A percentile compares a stretch with the other conserved stretches of the same genome.
Evolutionary conservation across 1,284 basidiomycete genomes (phyloP).

Genomic region (Marasmius sp.): DNA sequence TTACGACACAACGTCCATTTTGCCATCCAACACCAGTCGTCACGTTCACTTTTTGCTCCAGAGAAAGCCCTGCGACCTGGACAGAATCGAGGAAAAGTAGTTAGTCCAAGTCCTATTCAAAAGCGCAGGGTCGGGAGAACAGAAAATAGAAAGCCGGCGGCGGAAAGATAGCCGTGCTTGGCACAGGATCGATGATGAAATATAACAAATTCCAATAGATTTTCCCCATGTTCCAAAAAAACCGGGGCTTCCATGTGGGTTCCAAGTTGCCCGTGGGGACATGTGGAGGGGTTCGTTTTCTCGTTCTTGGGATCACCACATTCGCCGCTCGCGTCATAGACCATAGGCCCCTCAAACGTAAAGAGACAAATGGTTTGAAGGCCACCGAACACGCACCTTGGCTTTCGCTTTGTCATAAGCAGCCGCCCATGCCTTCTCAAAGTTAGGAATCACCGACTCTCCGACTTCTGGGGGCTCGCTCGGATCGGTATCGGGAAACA

Average conservation of each 20-base stretch:
- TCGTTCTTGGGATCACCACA: background rate
- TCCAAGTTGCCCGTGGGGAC: background rate
- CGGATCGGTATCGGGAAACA: slow-evolving; percentile 14
- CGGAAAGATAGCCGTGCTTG: background rate
- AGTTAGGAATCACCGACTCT: slow-evolving; percentile 11
- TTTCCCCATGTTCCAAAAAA: too few relatives aligned
- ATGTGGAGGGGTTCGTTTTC: background rate
- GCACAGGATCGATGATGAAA: too few relatives aligned
- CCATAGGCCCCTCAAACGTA: background rate
- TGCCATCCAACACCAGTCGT: slow-evolving; percentile 59
- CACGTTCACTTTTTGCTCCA: slow-evolving; percentile 54
- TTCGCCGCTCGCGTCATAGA: background rate
- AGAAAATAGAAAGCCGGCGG: background rate
- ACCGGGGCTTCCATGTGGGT: too few relatives aligned
- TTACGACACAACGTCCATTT: slow-evolving; percentile 62
- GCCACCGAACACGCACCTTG: slow-evolving; percentile 3
- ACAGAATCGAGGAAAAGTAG: slow-evolving; percentile 5
- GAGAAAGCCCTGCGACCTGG: slow-evolving; percentile 41
- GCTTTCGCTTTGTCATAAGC: slow-evolving; percentile 12
- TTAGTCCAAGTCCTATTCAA: background rate
- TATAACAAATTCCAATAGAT: too few relatives aligned
- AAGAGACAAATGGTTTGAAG: slow-evolving; percentile 6
- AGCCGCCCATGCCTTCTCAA: slow-evolving; percentile 10
- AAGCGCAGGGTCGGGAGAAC: background rate
- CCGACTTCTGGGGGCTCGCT: slow-evolving; percentile 9